These are phyloP conservation scores for Plasmodium chabaudi DNA, from an alignment of 169 alveolate genomes.

Conservation along the genomic window DNA sequence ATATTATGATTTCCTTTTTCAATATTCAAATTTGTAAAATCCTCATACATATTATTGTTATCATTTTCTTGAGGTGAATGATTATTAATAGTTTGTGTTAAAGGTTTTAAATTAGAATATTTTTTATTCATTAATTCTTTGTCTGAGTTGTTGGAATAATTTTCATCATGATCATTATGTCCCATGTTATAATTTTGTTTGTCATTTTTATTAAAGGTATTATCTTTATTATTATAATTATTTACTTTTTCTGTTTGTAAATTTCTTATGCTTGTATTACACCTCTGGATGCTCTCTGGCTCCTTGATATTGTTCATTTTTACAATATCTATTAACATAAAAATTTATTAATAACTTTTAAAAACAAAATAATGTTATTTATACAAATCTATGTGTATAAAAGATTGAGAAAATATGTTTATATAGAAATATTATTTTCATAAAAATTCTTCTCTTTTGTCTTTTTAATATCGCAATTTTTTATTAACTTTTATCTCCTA, in stretches of 20 bases:
- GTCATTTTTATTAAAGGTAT: too few species aligned
- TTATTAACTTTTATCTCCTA: not conserved
- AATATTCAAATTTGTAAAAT: too few species aligned
- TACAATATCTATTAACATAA: not conserved
- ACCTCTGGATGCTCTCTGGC: not conserved
- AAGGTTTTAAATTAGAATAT: too few species aligned
- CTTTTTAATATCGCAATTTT: not conserved
- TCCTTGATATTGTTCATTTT: not conserved
- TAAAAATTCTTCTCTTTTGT: not conserved
- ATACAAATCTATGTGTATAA: not conserved
- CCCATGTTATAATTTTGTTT: too few species aligned
- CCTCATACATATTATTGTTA: too few species aligned
- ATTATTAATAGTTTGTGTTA: too few species aligned
- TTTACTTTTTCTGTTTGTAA: not conserved
- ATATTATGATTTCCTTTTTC: too few species aligned
- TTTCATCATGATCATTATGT: too few species aligned
- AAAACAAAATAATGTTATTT: not conserved
- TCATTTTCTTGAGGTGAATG: too few species aligned
- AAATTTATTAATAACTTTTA: not conserved
- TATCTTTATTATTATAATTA: not conserved
- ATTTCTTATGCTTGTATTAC: conserved; percentile 2
- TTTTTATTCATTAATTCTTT: too few species aligned
- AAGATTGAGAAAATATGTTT: not conserved
- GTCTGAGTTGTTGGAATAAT: too few species aligned
- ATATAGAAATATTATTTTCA: not conserved